Evolutionary conservation across 2,329 filamentous ascomycete genomes (phyloP).

Genomic region (Fusarium sp.): DNA sequence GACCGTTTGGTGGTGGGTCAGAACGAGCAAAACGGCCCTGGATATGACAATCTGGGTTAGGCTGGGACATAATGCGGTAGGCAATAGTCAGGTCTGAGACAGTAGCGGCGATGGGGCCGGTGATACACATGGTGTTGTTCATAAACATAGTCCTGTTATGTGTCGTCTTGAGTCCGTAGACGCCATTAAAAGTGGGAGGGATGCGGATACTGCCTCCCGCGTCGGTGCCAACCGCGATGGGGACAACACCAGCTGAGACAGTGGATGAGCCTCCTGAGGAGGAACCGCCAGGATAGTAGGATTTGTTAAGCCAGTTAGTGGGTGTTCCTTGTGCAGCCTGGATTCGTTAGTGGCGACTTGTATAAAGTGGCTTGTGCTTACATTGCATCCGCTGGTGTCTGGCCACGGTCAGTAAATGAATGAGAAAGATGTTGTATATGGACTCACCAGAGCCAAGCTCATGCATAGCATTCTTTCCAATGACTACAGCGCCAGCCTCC

Average conservation of each 20-base stretch:
- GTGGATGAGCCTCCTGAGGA: conserved; percentile 80
- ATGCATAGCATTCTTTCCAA: conserved; percentile 83
- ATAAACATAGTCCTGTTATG: conserved; percentile 72
- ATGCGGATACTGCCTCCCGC: conserved; percentile 80
- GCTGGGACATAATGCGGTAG: conserved; percentile 81
- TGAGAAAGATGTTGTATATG: neutral
- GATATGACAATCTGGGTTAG: conserved; percentile 68
- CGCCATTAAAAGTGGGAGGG: conserved; percentile 77
- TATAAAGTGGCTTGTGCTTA: conserved; percentile 38
- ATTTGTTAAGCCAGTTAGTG: conserved; percentile 77
- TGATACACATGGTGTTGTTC: conserved; percentile 65
- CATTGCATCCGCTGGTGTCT: conserved; percentile 86
- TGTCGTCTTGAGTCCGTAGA: conserved; percentile 82
- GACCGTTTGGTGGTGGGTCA: conserved; percentile 50
- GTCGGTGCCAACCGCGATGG: conserved; percentile 78
- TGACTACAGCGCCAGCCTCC: conserved; percentile 76
- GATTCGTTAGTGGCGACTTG: conserved; percentile 48
- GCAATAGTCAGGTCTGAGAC: conserved; percentile 80
- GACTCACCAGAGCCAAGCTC: conserved; percentile 74
- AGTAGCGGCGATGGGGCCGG: conserved; percentile 78
- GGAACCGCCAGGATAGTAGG: conserved; percentile 83
- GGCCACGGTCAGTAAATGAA: conserved; percentile 9
- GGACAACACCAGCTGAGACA: conserved; percentile 73
- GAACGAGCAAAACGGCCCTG: conserved; percentile 71
- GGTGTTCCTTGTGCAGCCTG: conserved; percentile 74